phyloP scores from a whole-genome alignment of 2,329 filamentous ascomycete species.

The Aspergillus spinulosporus region DNA sequence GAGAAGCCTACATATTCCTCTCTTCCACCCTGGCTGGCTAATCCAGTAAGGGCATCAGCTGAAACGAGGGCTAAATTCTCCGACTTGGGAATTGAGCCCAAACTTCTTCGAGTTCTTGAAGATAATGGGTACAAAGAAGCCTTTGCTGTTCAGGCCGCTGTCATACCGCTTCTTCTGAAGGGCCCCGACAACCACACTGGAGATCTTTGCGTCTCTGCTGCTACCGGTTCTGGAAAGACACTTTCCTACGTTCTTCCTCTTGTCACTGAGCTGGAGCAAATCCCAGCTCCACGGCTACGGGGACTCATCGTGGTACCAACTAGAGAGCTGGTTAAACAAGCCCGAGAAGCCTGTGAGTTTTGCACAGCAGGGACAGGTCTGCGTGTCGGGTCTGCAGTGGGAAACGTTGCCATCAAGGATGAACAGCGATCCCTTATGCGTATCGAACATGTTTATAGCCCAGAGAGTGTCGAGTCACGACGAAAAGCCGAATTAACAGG shows the following conservation, averaged over 20 bases:
- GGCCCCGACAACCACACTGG: slow-evolving; percentile 62
- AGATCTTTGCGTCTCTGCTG: slow-evolving; percentile 86
- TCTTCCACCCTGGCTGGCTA: slow-evolving; percentile 76
- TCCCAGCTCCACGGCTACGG: slow-evolving; percentile 65
- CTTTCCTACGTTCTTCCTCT: slow-evolving; percentile 87
- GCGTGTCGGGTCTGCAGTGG: slow-evolving; percentile 78
- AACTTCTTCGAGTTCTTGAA: slow-evolving; percentile 62
- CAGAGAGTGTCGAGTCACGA: slow-evolving; percentile 55
- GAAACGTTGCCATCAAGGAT: slow-evolving; percentile 70
- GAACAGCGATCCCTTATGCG: slow-evolving; percentile 65
- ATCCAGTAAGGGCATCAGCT: slow-evolving; percentile 68
- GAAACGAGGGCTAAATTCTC: slow-evolving; percentile 62
- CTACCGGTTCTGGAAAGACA: slow-evolving; percentile 95
- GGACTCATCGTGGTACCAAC: slow-evolving; percentile 88
- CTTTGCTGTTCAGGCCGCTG: slow-evolving; percentile 75
- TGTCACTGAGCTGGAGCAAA: slow-evolving; percentile 69
- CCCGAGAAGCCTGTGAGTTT: slow-evolving; percentile 72
- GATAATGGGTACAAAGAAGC: slow-evolving; percentile 70
- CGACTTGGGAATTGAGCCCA: slow-evolving; percentile 62
- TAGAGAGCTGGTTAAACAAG: slow-evolving; percentile 84
- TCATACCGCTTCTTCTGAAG: slow-evolving; percentile 76
- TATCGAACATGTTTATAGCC: slow-evolving; percentile 68
- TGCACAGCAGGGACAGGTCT: slow-evolving; percentile 71
- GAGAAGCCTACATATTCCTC: slow-evolving; percentile 71
- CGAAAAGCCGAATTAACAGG: slow-evolving; percentile 46